Evolutionary conservation across 805 yeast species (phyloP).

Genomic region (Nakazawaea siamensis): DNA sequence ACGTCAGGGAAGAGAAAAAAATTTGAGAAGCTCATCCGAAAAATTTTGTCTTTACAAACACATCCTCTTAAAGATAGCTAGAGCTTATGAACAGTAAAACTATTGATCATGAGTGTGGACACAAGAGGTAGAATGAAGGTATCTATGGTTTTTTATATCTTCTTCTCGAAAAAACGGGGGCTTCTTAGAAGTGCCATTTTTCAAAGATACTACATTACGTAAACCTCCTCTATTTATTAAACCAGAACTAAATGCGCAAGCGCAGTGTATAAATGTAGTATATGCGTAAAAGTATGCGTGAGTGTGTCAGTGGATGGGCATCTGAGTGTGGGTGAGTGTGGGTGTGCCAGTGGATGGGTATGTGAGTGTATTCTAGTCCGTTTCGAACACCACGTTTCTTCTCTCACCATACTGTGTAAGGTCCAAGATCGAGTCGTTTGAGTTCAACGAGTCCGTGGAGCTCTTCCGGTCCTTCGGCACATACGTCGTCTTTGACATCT

Average conservation of each 20-base stretch:
- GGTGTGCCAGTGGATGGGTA: too few relatives aligned
- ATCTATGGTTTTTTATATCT: background rate
- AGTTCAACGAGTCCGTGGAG: constrained; percentile 8
- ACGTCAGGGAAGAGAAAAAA: too few relatives aligned
- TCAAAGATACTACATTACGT: constrained; percentile 1
- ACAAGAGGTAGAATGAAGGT: constrained; percentile 1
- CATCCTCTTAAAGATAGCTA: constrained; percentile 7
- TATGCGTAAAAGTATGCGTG: too few relatives aligned
- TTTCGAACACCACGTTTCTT: too few relatives aligned
- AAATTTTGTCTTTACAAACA: too few relatives aligned
- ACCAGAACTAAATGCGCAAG: too few relatives aligned
- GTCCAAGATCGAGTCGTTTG: constrained; percentile 5
- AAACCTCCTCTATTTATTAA: too few relatives aligned
- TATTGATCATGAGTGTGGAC: constrained; percentile 4
- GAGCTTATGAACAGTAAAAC: constrained; percentile 2
- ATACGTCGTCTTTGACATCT: background rate
- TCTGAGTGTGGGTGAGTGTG: too few relatives aligned
- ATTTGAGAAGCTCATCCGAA: too few relatives aligned
- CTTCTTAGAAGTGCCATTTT: background rate
- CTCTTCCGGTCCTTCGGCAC: background rate
- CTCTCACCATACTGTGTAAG: background rate
- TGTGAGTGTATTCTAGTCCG: too few relatives aligned
- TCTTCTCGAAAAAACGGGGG: background rate
- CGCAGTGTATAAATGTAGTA: too few relatives aligned
- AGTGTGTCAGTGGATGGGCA: too few relatives aligned